phyloP scores from a whole-genome alignment of 2,329 filamentous ascomycete genomes.

The Pyrenophora seminiperda region DNA sequence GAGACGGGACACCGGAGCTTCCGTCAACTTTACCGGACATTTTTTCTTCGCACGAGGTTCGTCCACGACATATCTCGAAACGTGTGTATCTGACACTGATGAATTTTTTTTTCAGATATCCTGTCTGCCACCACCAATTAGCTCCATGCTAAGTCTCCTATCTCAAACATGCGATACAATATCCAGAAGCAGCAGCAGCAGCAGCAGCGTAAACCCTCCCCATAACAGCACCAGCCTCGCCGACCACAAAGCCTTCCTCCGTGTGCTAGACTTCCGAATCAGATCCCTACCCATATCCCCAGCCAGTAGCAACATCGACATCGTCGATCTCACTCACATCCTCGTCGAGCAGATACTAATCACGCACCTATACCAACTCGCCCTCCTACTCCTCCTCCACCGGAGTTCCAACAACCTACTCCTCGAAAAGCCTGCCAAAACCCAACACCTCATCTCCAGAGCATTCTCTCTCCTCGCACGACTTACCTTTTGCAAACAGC shows the following conservation, averaged over 20 bases:
- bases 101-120: too few species aligned
- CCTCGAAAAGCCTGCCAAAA: too few species aligned
- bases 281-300: conserved; percentile 7
- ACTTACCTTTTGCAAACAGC: conserved; percentile 27
- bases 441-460: too few species aligned
- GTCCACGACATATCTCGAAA: too few species aligned
- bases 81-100: too few species aligned
- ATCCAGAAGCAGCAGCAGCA: not conserved
- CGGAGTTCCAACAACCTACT: too few species aligned
- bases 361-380: too few species aligned
- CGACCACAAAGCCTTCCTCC: conserved; percentile 12
- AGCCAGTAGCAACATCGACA: not conserved
- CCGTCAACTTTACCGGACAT: not conserved
- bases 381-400: too few species aligned
- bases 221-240: not conserved
- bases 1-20: not conserved
- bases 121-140: not conserved
- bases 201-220: conserved; percentile 1
- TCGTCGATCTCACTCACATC: conserved; percentile 4
- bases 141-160: conserved; percentile 10
- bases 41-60: too few species aligned
- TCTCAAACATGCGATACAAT: conserved; percentile 16
- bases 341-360: too few species aligned
- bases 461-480: conserved; percentile 12
- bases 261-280: conserved; percentile 18